Evolutionary conservation across 2,329 filamentous ascomycete genomes (phyloP), one percentile per base, ranked within the genome.

Genomic region (Juglanconis sp.): DNA sequence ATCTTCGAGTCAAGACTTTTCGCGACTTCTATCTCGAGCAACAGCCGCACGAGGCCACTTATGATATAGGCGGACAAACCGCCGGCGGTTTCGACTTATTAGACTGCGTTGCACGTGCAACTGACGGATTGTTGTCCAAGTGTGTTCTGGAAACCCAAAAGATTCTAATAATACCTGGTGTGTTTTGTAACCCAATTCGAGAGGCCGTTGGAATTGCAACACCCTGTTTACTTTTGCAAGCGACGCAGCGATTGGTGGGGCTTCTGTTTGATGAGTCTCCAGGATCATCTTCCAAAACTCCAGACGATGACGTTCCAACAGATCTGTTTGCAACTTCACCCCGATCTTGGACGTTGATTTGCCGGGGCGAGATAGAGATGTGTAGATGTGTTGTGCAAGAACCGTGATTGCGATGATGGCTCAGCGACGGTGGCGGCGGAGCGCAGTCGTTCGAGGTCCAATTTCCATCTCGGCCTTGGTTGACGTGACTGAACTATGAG

Each of bases 1-100:
- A 54, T 53, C n/a, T 42, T 50, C 55, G 46, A 50, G 46, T 57
- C 47, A 50, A 57, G 55, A 57, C 55, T 7, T 44, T 40, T 40
- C 10, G 30, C 55, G 40, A 31, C 35, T 46, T 35, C 47, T 42
- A 47, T 40, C 38, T 42, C 38, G n/a, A 42, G 38, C 38, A 13
- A 13, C 38, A 42, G 38, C 38, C 38, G n/a, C 10, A 42, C n/a
- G 7, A 42, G n/a, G 38, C 24, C 2, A 24, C 24, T 24, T 24
- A 24, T 24, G 24, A 24, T 24, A 24, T 24, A 24, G 24, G 24
- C 24, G 24, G 24, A 24, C 24, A 24, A 24, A 24, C 24, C 24
- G 24, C 24, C 24, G 24, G 24, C 24, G 24, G 24, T 24, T 24
- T 24, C 24, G 24, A 24, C 24, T 24, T 24, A 24, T 24, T 24